phyloP scores from a whole-genome alignment of 768 basidiomycete species.

The Lactifluus pinguis region DNA sequence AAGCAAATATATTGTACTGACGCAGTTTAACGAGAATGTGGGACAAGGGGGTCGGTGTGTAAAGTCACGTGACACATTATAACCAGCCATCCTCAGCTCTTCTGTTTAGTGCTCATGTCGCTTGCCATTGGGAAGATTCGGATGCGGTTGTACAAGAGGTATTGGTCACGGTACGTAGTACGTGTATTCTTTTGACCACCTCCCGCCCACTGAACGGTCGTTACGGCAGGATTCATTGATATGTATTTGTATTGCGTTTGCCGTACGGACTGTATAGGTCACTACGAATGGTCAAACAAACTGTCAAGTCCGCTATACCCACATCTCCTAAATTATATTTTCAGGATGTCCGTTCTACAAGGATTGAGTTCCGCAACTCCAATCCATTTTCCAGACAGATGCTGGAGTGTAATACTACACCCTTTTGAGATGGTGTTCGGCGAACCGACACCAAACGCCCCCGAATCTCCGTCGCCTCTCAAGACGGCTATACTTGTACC shows the following conservation, averaged over 20 bases:
- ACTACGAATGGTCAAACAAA: not conserved
- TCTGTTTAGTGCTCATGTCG: conserved; percentile 58
- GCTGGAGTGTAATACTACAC: not conserved
- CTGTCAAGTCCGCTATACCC: conserved; percentile 12
- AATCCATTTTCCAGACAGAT: not conserved
- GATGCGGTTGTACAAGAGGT: conserved; percentile 73
- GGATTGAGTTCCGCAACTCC: conserved; percentile 1
- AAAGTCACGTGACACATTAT: not conserved
- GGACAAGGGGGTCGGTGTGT: conserved; percentile 78
- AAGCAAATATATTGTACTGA: conserved; percentile 83
- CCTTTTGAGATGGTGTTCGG: not conserved
- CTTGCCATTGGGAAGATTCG: conserved; percentile 83
- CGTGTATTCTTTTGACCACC: conserved; percentile 6
- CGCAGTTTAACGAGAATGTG: conserved; percentile 76
- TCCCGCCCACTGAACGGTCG: conserved; percentile 6
- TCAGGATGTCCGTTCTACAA: not conserved
- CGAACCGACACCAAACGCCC: not conserved
- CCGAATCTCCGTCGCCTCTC: conserved; percentile 8
- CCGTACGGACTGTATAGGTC: conserved; percentile 39
- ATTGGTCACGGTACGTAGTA: conserved; percentile 58
- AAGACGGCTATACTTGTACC: not conserved
- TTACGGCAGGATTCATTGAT: conserved; percentile 56
- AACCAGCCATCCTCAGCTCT: too few relatives aligned
- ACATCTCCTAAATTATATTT: conserved; percentile 12
- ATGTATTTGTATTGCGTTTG: conserved; percentile 57